Conservation (phyloP, 352 stramenopile species). For the Blastocystis sp. region DNA sequence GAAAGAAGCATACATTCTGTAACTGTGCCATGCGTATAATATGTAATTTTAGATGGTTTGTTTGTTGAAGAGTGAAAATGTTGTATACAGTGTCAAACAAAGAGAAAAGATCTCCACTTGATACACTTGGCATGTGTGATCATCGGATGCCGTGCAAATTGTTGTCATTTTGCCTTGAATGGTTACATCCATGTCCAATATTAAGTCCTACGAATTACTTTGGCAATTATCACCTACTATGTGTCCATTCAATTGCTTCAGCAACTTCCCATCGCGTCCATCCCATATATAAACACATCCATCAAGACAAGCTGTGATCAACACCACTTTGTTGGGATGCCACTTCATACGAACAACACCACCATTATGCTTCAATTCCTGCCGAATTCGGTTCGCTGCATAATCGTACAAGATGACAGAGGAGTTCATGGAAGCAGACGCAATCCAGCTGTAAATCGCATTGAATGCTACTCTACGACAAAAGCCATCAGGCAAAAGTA, state of each 20-base stretch:
- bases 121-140: conserved; percentile 47
- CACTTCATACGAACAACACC: conserved; percentile 14
- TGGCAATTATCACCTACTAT: not conserved
- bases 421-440: conserved; percentile 30
- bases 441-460: not conserved
- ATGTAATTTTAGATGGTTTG: not conserved
- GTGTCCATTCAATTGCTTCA: conserved; percentile 46
- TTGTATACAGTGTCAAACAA: not conserved
- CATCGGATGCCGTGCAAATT: conserved; percentile 17
- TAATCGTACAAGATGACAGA: conserved; percentile 36
- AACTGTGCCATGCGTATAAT: not conserved
- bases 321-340: conserved; percentile 37
- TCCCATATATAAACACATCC: conserved; percentile 52
- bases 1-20: not conserved
- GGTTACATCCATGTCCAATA: conserved; percentile 31
- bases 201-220: conserved; percentile 5
- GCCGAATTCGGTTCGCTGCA: not conserved
- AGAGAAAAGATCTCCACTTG: not conserved
- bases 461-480: conserved; percentile 30
- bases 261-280: not conserved
- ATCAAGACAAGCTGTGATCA: conserved; percentile 43
- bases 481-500: not conserved
- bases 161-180: conserved; percentile 15
- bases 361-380: conserved; percentile 27
- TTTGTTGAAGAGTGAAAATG: not conserved